Percentiles rank a stretch among this genome's conserved stretches.
phyloP scores from a whole-genome alignment of 1,139 yeast species.

The Yamadazyma aaseri region DNA sequence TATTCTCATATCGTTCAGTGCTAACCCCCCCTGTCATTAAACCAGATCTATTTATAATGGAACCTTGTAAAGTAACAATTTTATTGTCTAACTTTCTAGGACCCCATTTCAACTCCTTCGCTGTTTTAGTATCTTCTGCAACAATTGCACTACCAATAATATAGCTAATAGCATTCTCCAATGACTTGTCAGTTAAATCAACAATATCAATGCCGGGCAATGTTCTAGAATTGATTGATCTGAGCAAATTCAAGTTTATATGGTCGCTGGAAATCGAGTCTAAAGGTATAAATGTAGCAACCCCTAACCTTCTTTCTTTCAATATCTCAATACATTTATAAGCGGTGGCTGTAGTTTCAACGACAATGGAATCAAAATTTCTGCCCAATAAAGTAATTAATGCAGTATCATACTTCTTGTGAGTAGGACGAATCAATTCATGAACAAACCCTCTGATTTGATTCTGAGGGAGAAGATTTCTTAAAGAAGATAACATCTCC shows the following conservation, averaged over 20 bases:
- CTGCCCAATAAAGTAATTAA: constrained; percentile 78
- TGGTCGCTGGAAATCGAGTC: constrained; percentile 64
- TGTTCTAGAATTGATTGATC: constrained; percentile 56
- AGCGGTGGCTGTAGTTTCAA: constrained; percentile 73
- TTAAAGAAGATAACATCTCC: constrained; percentile 69
- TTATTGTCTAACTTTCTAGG: constrained; percentile 52
- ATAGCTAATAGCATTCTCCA: constrained; percentile 78
- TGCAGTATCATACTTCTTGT: constrained; percentile 73
- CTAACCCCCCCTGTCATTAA: constrained; percentile 87
- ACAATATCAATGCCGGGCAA: constrained; percentile 73
- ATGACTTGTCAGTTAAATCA: constrained; percentile 58
- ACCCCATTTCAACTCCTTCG: constrained; percentile 74
- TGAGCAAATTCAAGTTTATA: constrained; percentile 54
- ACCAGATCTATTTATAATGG: constrained; percentile 81
- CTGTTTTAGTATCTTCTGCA: constrained; percentile 69
- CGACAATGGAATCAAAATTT: constrained; percentile 79
- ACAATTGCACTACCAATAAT: constrained; percentile 79
- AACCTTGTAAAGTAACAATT: constrained; percentile 80
- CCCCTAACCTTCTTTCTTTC: constrained; percentile 84
- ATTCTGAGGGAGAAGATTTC: constrained; percentile 62
- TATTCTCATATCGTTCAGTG: constrained; percentile 31
- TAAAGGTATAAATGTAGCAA: constrained; percentile 84
- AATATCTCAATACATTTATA: constrained; percentile 78
- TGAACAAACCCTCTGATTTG: constrained; percentile 79
- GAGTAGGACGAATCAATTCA: constrained; percentile 79